These are phyloP conservation scores for Kentomonas sorsogonicus DNA, from an alignment of 208 protist species.

Conservation along the genomic window DNA sequence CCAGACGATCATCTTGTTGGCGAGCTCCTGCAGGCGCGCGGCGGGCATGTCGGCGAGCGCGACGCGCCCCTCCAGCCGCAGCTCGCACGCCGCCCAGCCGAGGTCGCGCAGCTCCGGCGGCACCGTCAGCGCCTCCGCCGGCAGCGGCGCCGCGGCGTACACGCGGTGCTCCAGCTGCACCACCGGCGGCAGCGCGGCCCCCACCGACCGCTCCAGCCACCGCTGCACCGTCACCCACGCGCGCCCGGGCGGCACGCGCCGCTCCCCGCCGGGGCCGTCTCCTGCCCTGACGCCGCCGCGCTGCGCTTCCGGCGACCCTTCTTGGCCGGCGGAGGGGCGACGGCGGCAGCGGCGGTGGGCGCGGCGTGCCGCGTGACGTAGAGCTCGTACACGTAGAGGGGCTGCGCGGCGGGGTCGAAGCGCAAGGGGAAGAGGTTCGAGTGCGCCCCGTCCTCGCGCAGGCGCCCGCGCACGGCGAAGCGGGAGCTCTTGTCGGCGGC, in stretches of 20 bases:
- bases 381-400: conserved; percentile 70
- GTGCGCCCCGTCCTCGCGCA: conserved; percentile 66
- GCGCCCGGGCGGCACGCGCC: conserved; percentile 33
- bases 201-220: conserved; percentile 29
- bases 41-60: conserved; percentile 34
- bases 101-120: conserved; percentile 56
- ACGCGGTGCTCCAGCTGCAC: conserved; percentile 50
- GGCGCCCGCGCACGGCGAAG: conserved; percentile 40
- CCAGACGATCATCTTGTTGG: conserved; percentile 70
- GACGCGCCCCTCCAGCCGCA: conserved; percentile 31
- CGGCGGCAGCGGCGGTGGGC: background rate
- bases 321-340: background rate
- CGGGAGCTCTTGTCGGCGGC: conserved; percentile 55
- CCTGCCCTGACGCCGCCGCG: background rate
- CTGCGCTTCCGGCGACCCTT: too few relatives aligned
- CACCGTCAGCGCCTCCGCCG: conserved; percentile 43
- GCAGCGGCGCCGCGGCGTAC: conserved; percentile 54
- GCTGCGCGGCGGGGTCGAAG: conserved; percentile 14
- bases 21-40: conserved; percentile 47
- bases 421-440: conserved; percentile 73
- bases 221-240: conserved; percentile 47
- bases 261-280: conserved; percentile 8
- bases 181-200: conserved; percentile 39
- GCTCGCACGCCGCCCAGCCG: conserved; percentile 58
- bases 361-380: conserved; percentile 43